Conservation (phyloP, 2,329 filamentous ascomycete genomes). For the Tothia fuscella region DNA sequence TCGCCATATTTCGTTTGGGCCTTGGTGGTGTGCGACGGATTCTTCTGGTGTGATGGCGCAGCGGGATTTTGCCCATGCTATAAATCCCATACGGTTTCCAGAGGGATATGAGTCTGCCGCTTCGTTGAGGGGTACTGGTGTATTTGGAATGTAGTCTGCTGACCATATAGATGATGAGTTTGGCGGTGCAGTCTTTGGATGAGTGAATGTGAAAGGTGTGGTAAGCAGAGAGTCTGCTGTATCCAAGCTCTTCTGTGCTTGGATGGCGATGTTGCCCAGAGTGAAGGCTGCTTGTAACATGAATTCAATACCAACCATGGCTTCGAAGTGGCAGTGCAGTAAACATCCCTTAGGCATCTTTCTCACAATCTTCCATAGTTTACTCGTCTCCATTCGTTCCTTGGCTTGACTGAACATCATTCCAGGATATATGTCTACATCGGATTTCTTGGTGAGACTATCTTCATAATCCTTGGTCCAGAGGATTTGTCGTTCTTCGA, state of each 20-base stretch:
- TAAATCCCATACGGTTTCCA: slow-evolving; percentile 58
- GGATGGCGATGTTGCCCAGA: slow-evolving; percentile 63
- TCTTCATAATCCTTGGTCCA: slow-evolving; percentile 70
- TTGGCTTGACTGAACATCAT: slow-evolving; percentile 91
- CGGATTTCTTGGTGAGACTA: slow-evolving; percentile 44
- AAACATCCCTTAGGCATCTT: slow-evolving; percentile 82
- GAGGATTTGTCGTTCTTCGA: slow-evolving; percentile 60
- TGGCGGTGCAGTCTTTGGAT: slow-evolving; percentile 19
- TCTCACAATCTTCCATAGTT: slow-evolving; percentile 73
- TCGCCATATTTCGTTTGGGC: slow-evolving; percentile 71
- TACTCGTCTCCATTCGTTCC: slow-evolving; percentile 71
- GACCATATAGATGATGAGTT: slow-evolving; percentile 51
- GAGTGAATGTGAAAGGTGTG: slow-evolving; percentile 45
- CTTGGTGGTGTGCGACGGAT: slow-evolving; percentile 67
- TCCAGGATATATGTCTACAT: slow-evolving; percentile 60
- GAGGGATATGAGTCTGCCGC: slow-evolving; percentile 66
- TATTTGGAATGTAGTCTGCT: slow-evolving; percentile 45
- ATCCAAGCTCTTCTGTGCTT: slow-evolving; percentile 44
- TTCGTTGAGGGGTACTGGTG: slow-evolving; percentile 44
- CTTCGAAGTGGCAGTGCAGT: slow-evolving; percentile 79
- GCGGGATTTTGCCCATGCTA: slow-evolving; percentile 63
- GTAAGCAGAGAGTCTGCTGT: slow-evolving; percentile 41
- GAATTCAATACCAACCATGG: slow-evolving; percentile 81
- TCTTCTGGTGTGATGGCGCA: slow-evolving; percentile 62
- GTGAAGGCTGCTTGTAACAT: slow-evolving; percentile 60